Evolutionary conservation across 78 protist species (phyloP).

Genomic region (Dictyostelium intermedium): DNA sequence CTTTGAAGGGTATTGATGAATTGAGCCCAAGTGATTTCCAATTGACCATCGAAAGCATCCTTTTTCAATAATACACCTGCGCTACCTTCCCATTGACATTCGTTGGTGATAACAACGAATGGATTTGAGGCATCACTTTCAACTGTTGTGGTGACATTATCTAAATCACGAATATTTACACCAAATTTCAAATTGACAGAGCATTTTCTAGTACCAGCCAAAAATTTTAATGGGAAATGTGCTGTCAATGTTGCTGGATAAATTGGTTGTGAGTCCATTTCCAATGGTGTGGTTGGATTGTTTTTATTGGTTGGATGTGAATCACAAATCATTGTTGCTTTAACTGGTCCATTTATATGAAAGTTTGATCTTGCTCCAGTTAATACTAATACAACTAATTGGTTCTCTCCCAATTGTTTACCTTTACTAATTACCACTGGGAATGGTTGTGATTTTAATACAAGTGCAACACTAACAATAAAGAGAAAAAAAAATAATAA

Average conservation of each 20-base stretch:
- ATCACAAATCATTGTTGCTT: constrained; percentile 74
- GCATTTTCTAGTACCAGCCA: constrained; percentile 80
- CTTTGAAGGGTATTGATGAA: constrained; percentile 80
- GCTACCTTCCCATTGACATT: constrained; percentile 80
- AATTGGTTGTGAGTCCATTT: constrained; percentile 79
- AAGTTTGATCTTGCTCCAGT: constrained; percentile 80
- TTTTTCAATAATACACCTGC: constrained; percentile 83
- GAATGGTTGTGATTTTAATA: constrained; percentile 82
- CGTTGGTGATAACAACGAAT: constrained; percentile 85
- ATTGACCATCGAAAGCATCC: constrained; percentile 82
- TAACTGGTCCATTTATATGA: constrained; percentile 80
- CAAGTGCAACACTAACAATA: constrained; percentile 60
- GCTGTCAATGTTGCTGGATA: constrained; percentile 78
- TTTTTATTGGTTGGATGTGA: constrained; percentile 69
- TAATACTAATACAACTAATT: constrained; percentile 67
- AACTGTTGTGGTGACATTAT: constrained; percentile 62
- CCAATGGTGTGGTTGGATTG: constrained; percentile 61
- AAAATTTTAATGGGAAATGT: constrained; percentile 78
- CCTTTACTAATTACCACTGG: constrained; percentile 81
- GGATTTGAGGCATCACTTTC: constrained; percentile 76
- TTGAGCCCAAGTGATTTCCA: constrained; percentile 77
- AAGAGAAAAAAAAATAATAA: background rate
- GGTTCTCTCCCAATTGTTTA: constrained; percentile 77
- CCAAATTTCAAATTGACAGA: constrained; percentile 79
- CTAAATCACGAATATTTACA: constrained; percentile 69